phyloP scores from a whole-genome alignment of 495 filamentous ascomycete genomes.

The Collariella sp. region DNA sequence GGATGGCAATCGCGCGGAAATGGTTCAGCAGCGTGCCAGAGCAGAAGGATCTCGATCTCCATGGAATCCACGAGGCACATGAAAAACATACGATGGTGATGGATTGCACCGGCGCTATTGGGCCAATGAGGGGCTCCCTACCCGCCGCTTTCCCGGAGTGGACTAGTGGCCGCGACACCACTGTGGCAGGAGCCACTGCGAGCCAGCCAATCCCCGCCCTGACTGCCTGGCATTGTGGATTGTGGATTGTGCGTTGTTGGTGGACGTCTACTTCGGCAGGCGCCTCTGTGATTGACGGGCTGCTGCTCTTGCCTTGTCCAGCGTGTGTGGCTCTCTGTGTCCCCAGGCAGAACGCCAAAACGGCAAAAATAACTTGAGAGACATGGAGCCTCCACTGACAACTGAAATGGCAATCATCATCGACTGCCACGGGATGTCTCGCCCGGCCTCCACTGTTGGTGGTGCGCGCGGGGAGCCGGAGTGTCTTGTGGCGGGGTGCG shows the following conservation, averaged over 20 bases:
- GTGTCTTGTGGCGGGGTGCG: not conserved
- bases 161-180: constrained; percentile 2
- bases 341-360: no score
- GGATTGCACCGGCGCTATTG: constrained; percentile 11
- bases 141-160: constrained; percentile 12
- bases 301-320: not conserved
- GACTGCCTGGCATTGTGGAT: no score
- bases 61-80: constrained; percentile 26
- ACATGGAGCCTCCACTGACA: no score
- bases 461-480: constrained; percentile 7
- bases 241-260: not conserved
- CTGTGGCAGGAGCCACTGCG: constrained; percentile 1
- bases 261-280: constrained; percentile 1
- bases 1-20: not conserved
- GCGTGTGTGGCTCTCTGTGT: no score
- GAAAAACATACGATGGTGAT: constrained; percentile 30
- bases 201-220: constrained; percentile 1
- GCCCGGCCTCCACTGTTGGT: not conserved
- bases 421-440: no score
- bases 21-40: not conserved
- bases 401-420: no score
- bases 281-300: not conserved
- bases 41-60: constrained; percentile 29
- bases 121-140: constrained; percentile 18
- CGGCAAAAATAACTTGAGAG: no score